A percentile compares a stretch with the other conserved stretches of the same genome.
Evolutionary conservation across 805 yeast genomes (phyloP).

Genomic region (Candida nemodendra): DNA sequence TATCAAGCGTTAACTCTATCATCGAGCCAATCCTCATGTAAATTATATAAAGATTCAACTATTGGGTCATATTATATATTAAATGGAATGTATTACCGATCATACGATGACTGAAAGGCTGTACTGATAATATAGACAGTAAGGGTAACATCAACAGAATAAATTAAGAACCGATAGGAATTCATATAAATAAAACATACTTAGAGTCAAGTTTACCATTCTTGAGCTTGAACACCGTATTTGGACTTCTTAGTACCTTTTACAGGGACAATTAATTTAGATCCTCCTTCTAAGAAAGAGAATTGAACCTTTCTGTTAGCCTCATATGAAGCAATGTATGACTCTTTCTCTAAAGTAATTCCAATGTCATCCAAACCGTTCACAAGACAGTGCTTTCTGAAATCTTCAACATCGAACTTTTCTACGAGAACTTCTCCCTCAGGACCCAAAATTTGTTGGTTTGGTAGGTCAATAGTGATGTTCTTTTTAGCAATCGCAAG

Average conservation of each 20-base stretch:
- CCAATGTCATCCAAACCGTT: slow-evolving; percentile 98
- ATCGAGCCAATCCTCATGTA: no score
- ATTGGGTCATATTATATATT: no score
- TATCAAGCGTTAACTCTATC: slow-evolving; percentile 27
- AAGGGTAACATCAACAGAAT: no score
- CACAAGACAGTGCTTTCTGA: slow-evolving; percentile 91
- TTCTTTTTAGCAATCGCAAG: slow-evolving; percentile 70
- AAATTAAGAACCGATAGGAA: no score
- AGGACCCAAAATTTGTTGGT: slow-evolving; percentile 71
- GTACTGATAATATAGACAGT: no score
- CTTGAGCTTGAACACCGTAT: slow-evolving; percentile 68
- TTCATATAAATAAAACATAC: no score
- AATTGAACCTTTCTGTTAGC: slow-evolving; percentile 70
- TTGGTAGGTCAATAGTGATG: slow-evolving; percentile 80
- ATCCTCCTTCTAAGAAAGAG: slow-evolving; percentile 92
- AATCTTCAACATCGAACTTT: slow-evolving; percentile 82
- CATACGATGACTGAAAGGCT: no score
- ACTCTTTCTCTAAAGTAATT: slow-evolving; percentile 87
- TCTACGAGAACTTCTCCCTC: slow-evolving; percentile 75
- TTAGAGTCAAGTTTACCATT: slow-evolving; percentile 50
- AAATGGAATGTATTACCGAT: no score
- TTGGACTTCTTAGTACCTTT: slow-evolving; percentile 66
- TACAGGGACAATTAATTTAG: slow-evolving; percentile 60
- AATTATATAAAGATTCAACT: no score
- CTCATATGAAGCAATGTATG: slow-evolving; percentile 72